Base-by-base conservation (phyloP, 2,329 filamentous ascomycete genomes). In the Xylariaceae sp. region DNA sequence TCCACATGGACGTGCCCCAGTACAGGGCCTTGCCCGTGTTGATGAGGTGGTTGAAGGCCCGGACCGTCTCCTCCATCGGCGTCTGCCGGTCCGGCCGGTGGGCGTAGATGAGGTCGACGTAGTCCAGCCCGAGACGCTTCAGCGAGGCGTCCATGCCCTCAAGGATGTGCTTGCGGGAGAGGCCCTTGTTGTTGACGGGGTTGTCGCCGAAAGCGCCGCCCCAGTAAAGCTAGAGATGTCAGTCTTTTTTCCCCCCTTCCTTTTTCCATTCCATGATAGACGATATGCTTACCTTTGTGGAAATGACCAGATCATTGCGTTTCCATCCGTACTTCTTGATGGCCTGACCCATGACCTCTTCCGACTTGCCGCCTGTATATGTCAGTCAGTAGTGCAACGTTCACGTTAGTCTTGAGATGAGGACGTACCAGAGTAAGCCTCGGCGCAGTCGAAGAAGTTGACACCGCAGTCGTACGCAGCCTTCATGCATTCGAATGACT, bases 1-100 rank as follows among this genome's bases (percentile, higher is more conserved):
- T 71, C 79, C 80, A 84, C 59, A 83, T 77, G 0, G 76, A 82
- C 0, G 79, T 84, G 29, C 79, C 80, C 79, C 79, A 83, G 66
- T 84, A 83, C 47, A 85, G 75, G 2, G 78, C 76, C 63, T 83
- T 79, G 48, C 81, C 81, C 1, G 69, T 70, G 59, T 78, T 68
- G 57, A 86, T 83, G 37, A 85, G 62, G 59, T 83, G 70, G 66
- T 84, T 84, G 66, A 86, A 85, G 37, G 74, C 78, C 37, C 80
- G 75, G 26, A 85, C 80, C 2, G 73, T 78, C 64, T 85, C 81
- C 59, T 83, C 78, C 64, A 85, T 84, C 2, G 81, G 81, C 0
- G 80, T 84, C 32, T 75, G 66, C 7, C 76, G 70, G 56, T 86
- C 82, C 2, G 80, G 76, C 14, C 81, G 73, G 62, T 85, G 81